Evolutionary conservation across 768 basidiomycete genomes (phyloP), one percentile per base, ranked within the genome.

Genomic region (Termitomyces sp.): DNA sequence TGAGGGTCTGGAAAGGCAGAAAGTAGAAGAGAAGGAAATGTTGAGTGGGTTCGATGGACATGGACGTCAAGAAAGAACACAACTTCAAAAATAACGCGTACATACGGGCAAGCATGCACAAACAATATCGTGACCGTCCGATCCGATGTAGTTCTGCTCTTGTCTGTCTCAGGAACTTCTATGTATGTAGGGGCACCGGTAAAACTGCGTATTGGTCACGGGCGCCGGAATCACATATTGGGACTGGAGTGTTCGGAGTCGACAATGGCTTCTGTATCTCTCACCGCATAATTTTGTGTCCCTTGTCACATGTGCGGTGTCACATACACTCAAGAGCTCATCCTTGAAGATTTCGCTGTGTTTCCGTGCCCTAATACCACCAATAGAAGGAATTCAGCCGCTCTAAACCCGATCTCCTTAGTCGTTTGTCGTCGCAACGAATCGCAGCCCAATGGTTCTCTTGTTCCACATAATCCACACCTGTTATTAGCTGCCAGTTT

Each of bases 1-100:
- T 78, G 64, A 70, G 67, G 75, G 79, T 65, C 36, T 58, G 62
- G 66, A 72, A 73, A 70, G 69, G 54, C 64, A 57, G 45, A 56
- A 55, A 31, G 26, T 36, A 26, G 28, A 57, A 62, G 45, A 54
- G 28, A 56, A n/a, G n/a, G n/a, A 54, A 51, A 53, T 45, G 39
- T 39, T 37, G 58, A 33, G 61, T 57, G 60, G 51, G 51, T 41
- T 51, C 49, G 45, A 44, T 34, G 42, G 53, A 57, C 51, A 54
- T 55, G 61, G 59, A 62, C 58, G 62, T 61, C 52, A 33, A 58
- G 59, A 61, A 60, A 60, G 62, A 45, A 55, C 26, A n/a, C n/a
- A n/a, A n/a, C n/a, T n/a, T n/a, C n/a, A n/a, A n/a, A 34, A 55
- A 65, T 33, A 66, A 72, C 70, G 58, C 69, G 70, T 69, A 67